phyloP scores from a whole-genome alignment of 345 rosid species.

The Hirschfeldia incana region DNA sequence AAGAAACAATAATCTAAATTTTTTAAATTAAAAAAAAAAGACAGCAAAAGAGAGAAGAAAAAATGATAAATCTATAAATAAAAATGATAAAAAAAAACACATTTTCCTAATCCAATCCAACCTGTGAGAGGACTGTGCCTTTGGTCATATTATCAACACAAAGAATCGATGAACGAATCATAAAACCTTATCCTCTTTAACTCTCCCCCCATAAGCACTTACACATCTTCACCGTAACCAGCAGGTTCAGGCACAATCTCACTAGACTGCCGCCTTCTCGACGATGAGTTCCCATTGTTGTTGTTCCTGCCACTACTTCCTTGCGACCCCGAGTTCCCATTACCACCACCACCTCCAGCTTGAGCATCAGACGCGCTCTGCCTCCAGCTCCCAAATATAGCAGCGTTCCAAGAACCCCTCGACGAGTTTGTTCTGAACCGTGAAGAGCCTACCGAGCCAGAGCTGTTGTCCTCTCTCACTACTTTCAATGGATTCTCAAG shows the following conservation, averaged over 20 bases:
- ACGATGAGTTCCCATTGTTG: conserved; percentile 67
- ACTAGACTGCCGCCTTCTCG: conserved; percentile 70
- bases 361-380: conserved; percentile 75
- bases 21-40: background rate
- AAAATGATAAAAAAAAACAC: background rate
- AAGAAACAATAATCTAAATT: background rate
- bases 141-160: conserved; percentile 39
- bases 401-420: conserved; percentile 89
- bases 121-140: conserved; percentile 33
- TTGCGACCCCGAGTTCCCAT: conserved; percentile 79
- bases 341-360: conserved; percentile 55
- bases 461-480: conserved; percentile 71
- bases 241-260: conserved; percentile 89
- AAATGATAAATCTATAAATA: background rate
- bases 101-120: conserved; percentile 17
- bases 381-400: conserved; percentile 95
- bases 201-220: conserved; percentile 19
- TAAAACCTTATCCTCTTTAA: background rate
- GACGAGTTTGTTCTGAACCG: conserved; percentile 84
- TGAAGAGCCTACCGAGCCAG: conserved; percentile 53
- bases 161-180: conserved; percentile 55
- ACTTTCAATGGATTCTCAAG: conserved; percentile 90
- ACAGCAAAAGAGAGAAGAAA: background rate
- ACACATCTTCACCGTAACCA: conserved; percentile 46
- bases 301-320: conserved; percentile 67